Evolutionary conservation across 2,329 filamentous ascomycete genomes (phyloP).

Genomic region (Cladophialophora immunda): DNA sequence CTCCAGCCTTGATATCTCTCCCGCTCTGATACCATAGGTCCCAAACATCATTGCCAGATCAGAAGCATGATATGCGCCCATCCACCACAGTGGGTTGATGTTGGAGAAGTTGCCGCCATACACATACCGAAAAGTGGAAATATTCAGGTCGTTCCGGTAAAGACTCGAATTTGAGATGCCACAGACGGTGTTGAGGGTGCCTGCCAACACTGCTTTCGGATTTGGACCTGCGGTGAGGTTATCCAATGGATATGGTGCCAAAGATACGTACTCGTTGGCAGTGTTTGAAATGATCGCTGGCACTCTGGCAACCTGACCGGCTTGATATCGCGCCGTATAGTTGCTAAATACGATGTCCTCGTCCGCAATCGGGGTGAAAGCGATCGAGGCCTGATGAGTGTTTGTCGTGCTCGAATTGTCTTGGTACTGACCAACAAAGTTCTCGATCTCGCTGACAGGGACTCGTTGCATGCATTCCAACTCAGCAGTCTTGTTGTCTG

Average conservation of each 20-base stretch:
- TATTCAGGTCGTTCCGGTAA: constrained; percentile 37
- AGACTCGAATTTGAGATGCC: constrained; percentile 18
- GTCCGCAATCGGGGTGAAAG: constrained; percentile 41
- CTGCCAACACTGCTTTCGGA: constrained; percentile 10
- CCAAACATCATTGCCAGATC: constrained; percentile 49
- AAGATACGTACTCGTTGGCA: constrained; percentile 13
- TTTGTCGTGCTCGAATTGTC: constrained; percentile 29
- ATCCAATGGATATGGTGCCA: constrained; percentile 14
- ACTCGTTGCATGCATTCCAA: constrained; percentile 45
- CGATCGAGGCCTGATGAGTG: constrained; percentile 28
- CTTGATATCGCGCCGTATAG: constrained; percentile 38
- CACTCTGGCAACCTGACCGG: constrained; percentile 34
- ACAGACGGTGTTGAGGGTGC: constrained; percentile 18
- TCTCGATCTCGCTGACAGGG: constrained; percentile 41
- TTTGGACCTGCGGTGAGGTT: constrained; percentile 15
- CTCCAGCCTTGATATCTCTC: constrained; percentile 30
- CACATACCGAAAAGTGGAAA: constrained; percentile 51
- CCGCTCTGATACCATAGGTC: constrained; percentile 45
- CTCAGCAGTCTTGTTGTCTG: constrained; percentile 38
- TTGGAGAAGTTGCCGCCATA: constrained; percentile 55
- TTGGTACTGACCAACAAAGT: constrained; percentile 42
- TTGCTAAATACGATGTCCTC: constrained; percentile 44
- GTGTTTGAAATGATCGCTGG: constrained; percentile 33
- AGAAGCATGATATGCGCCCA: constrained; percentile 46
- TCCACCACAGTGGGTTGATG: constrained; percentile 50